Evolutionary conservation across 441 rosid species (phyloP).

Genomic region (Bocquillonia castaneifolia): DNA sequence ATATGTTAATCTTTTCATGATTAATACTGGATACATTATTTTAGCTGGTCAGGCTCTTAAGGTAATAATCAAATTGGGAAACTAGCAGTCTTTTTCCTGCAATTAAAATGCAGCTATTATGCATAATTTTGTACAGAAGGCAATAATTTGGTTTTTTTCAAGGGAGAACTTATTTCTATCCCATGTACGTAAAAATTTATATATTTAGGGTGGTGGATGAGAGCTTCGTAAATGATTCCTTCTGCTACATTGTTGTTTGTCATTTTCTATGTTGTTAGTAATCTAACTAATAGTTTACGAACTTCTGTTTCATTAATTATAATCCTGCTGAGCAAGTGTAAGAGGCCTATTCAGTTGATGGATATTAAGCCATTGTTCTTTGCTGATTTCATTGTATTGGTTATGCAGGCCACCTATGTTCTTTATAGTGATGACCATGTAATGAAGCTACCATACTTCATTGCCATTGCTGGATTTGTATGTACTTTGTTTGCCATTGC

Average conservation of each 20-base stretch:
- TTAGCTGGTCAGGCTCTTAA: conserved; percentile 83
- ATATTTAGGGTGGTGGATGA: neutral
- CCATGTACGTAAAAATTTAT: neutral
- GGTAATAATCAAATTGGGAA: conserved; percentile 33
- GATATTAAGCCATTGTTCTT: neutral
- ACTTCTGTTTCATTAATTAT: conserved; percentile 11
- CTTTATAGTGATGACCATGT: conserved; percentile 56
- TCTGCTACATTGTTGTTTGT: neutral
- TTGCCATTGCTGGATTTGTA: conserved; percentile 68
- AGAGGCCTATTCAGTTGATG: neutral
- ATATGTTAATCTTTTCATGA: conserved; percentile 88
- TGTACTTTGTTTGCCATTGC: conserved; percentile 77
- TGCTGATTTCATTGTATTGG: conserved; percentile 13
- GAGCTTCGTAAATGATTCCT: neutral
- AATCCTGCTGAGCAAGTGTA: neutral
- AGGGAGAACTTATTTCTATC: no score
- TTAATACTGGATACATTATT: conserved; percentile 80
- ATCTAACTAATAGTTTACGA: neutral
- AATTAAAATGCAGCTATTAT: neutral
- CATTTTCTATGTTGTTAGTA: neutral
- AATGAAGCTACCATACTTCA: conserved; percentile 74
- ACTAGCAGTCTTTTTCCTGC: neutral
- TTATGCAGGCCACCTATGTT: conserved; percentile 74
- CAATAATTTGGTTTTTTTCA: neutral
- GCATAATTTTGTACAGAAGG: neutral